Evolutionary conservation across 208 protist species (phyloP), one percentile per base, ranked within the genome.

Genomic region (Crithidia fasciculata): DNA sequence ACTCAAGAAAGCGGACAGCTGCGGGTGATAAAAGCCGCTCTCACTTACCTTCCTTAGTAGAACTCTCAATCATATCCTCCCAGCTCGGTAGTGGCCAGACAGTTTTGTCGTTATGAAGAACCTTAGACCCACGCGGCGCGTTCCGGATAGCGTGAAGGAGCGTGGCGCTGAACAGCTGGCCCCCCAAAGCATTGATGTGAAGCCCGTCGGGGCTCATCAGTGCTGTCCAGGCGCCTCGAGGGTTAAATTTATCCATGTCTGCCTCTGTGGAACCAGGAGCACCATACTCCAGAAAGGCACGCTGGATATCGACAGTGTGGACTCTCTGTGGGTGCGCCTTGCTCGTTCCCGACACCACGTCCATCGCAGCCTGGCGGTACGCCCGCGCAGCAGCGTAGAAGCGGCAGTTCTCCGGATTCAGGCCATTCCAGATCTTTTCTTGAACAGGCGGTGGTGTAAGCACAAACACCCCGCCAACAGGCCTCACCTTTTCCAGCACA

Each of bases 381-480:
- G 28, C 9, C 0, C 79, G 76, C 7, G 74, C 41, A 13, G 52
- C 74, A 8, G 64, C 54, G 65, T 80, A 65, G 12, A 49, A 58
- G 36, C 71, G 74, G 5, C n/a, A 18, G 19, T 45, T 15, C 5
- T 57, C 56, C 1, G 67, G 16, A n/a, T 53, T n/a, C 39, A 3
- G 0, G 2, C 19, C 50, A 44, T 74, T 72, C 63, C 80, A 79
- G 40, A 45, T 45, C 43, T 81, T 41, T 44, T 78, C 80, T 28
- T 86, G 40, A 5, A 87, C 36, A 8, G 81, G 83, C 36, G 86
- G 83, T 36, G 81, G 78, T 3, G 81, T 85, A 15, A 86, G 45
- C 13, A 88, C 72, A 63, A 86, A 86, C 4, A 91, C 67, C 49
- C 86, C 79, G 18, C 77, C 81, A 18, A 82, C 55, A 19, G 83